A percentile compares a stretch with the other conserved stretches of the same genome.
phyloP scores from a whole-genome alignment of 1,139 yeast genomes.

The Meyerozyma smithsonii region DNA sequence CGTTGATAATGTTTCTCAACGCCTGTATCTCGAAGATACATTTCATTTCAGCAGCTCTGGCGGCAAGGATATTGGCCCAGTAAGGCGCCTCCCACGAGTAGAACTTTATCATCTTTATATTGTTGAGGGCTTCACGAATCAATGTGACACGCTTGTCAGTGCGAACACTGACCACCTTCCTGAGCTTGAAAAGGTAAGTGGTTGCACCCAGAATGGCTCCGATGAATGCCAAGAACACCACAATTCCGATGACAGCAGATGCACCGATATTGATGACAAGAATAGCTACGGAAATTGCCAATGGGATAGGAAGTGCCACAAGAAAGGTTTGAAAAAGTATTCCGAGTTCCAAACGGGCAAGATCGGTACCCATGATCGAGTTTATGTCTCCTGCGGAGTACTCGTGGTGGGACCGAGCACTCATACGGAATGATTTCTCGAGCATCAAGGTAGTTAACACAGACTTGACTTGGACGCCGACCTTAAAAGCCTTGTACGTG shows the following conservation, averaged over 20 bases:
- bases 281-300: slow-evolving; percentile 48
- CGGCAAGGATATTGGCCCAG: slow-evolving; percentile 37
- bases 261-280: slow-evolving; percentile 34
- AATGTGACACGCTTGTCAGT: slow-evolving; percentile 32
- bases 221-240: slow-evolving; percentile 24
- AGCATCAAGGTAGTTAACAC: slow-evolving; percentile 63
- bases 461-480: slow-evolving; percentile 68
- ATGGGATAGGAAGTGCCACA: slow-evolving; percentile 25
- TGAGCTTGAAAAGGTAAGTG: slow-evolving; percentile 22
- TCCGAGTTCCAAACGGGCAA: slow-evolving; percentile 33
- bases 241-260: slow-evolving; percentile 32
- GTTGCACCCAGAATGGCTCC: slow-evolving; percentile 19
- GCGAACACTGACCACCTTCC: slow-evolving; percentile 23
- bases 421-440: slow-evolving; percentile 59
- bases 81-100: slow-evolving; percentile 70
- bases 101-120: slow-evolving; percentile 32
- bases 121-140: slow-evolving; percentile 32
- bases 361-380: slow-evolving; percentile 38
- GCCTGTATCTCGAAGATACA: slow-evolving; percentile 47
- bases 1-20: slow-evolving; percentile 54
- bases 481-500: slow-evolving; percentile 25
- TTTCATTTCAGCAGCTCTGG: slow-evolving; percentile 47
- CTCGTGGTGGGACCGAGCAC: slow-evolving; percentile 53
- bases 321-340: slow-evolving; percentile 29
- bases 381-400: slow-evolving; percentile 69